Evolutionary conservation across 2,329 filamentous ascomycete species (phyloP).

Genomic region (Gliomastix tumulicola): DNA sequence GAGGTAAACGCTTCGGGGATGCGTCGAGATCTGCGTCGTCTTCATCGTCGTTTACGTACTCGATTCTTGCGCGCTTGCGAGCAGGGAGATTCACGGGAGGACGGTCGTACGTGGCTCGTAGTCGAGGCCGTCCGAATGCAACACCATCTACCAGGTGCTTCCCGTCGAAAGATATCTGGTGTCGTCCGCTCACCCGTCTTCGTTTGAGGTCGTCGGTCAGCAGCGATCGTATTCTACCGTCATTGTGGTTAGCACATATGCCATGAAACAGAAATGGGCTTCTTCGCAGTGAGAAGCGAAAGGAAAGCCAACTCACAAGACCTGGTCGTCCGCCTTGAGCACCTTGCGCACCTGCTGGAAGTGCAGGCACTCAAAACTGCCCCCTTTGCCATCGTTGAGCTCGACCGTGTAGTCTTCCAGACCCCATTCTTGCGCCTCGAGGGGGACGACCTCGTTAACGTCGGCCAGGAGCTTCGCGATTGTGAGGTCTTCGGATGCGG

Average conservation of each 20-base stretch:
- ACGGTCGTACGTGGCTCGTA: slow-evolving; percentile 51
- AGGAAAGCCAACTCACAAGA: slow-evolving; percentile 58
- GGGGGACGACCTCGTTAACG: slow-evolving; percentile 72
- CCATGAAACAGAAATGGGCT: neutral
- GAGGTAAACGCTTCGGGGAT: too few relatives aligned
- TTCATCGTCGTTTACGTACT: slow-evolving; percentile 25
- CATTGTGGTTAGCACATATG: slow-evolving; percentile 5
- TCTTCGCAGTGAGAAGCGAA: slow-evolving; percentile 65
- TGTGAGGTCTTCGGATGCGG: slow-evolving; percentile 53
- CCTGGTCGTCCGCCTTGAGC: slow-evolving; percentile 76
- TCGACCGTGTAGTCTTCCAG: slow-evolving; percentile 87
- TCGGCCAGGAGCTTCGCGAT: slow-evolving; percentile 70
- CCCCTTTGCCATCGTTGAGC: slow-evolving; percentile 46
- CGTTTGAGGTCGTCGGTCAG: slow-evolving; percentile 67
- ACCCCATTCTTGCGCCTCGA: slow-evolving; percentile 78
- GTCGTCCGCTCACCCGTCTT: slow-evolving; percentile 66
- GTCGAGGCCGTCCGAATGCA: slow-evolving; percentile 69
- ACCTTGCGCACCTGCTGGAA: slow-evolving; percentile 66
- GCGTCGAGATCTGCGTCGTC: slow-evolving; percentile 21
- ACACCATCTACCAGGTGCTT: slow-evolving; percentile 80
- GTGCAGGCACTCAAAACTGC: slow-evolving; percentile 79
- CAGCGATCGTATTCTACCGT: slow-evolving; percentile 66
- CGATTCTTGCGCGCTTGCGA: slow-evolving; percentile 57
- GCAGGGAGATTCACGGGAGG: slow-evolving; percentile 67
- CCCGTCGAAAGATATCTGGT: slow-evolving; percentile 74